Conservation (phyloP, 441 rosid genomes). For the Brassica balearica region DNA sequence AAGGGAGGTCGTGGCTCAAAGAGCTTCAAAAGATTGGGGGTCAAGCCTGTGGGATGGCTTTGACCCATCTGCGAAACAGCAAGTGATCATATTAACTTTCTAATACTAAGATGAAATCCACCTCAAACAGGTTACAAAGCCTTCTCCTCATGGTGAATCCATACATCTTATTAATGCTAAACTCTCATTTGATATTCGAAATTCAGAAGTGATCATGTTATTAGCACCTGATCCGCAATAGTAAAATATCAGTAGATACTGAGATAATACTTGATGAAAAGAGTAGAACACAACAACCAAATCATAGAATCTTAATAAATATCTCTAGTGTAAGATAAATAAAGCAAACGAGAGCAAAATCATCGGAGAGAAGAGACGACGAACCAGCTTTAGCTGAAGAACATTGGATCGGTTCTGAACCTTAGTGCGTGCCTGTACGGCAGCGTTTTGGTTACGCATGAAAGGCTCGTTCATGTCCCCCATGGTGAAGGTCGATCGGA, state of each 20-base stretch:
- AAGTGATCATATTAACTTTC: slow-evolving; percentile 14
- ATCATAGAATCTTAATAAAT: not conserved
- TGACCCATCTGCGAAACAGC: slow-evolving; percentile 82
- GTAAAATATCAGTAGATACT: too few relatives aligned
- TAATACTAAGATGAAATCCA: not conserved
- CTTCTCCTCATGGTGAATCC: not conserved
- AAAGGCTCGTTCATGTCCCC: slow-evolving; percentile 86
- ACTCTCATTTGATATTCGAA: not conserved
- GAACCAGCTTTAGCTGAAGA: slow-evolving; percentile 96
- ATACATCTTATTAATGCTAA: not conserved
- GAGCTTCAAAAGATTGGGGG: slow-evolving; percentile 82
- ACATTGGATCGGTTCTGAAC: slow-evolving; percentile 94
- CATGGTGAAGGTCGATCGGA: slow-evolving; percentile 55
- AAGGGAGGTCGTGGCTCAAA: slow-evolving; percentile 93
- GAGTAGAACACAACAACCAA: not conserved
- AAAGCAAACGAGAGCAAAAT: not conserved
- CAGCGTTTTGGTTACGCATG: slow-evolving; percentile 92
- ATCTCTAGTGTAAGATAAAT: not conserved
- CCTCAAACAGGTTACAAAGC: slow-evolving; percentile 5
- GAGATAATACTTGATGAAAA: not conserved
- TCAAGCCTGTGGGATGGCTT: slow-evolving; percentile 95
- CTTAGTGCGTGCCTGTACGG: slow-evolving; percentile 85
- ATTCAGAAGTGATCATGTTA: not conserved
- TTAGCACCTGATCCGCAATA: too few relatives aligned
- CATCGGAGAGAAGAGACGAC: slow-evolving; percentile 36